Conservation (phyloP, 768 basidiomycete genomes). For the Nevesoporus exiguus region DNA sequence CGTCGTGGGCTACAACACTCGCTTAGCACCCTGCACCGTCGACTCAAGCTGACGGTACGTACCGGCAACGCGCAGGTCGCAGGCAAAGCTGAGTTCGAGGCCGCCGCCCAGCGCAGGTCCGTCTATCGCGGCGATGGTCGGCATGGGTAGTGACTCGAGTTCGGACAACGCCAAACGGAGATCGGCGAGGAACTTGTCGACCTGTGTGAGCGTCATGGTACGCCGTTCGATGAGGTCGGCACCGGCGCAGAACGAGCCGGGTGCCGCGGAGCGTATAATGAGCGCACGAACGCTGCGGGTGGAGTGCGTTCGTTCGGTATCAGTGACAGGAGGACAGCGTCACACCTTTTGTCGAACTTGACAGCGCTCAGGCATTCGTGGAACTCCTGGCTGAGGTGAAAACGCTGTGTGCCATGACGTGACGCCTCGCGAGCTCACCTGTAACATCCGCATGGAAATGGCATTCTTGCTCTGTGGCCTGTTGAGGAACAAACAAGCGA, state of each 20-base stretch:
- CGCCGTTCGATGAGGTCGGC: conserved; percentile 85
- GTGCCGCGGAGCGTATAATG: conserved; percentile 74
- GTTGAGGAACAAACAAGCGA: conserved; percentile 75
- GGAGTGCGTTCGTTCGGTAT: not conserved
- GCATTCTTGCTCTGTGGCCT: conserved; percentile 85
- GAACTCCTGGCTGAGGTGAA: conserved; percentile 52
- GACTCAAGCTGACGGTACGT: conserved; percentile 10
- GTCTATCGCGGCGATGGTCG: conserved; percentile 90
- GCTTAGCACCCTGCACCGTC: not conserved
- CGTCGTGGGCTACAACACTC: conserved; percentile 46
- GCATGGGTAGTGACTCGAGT: conserved; percentile 81
- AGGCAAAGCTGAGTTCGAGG: conserved; percentile 81
- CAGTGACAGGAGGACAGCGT: not conserved
- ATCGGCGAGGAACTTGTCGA: conserved; percentile 73
- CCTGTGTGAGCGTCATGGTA: conserved; percentile 73
- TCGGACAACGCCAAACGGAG: conserved; percentile 67
- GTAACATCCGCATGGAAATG: conserved; percentile 69
- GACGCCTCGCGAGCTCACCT: conserved; percentile 40
- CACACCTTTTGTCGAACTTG: conserved; percentile 63
- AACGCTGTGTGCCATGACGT: not conserved
- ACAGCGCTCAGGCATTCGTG: conserved; percentile 63
- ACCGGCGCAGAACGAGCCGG: conserved; percentile 87
- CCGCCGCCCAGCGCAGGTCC: conserved; percentile 94
- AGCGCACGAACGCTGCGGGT: conserved; percentile 64
- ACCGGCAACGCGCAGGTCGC: conserved; percentile 91